Conservation (phyloP, 495 filamentous ascomycete genomes). For the Chaetomium tenue region DNA sequence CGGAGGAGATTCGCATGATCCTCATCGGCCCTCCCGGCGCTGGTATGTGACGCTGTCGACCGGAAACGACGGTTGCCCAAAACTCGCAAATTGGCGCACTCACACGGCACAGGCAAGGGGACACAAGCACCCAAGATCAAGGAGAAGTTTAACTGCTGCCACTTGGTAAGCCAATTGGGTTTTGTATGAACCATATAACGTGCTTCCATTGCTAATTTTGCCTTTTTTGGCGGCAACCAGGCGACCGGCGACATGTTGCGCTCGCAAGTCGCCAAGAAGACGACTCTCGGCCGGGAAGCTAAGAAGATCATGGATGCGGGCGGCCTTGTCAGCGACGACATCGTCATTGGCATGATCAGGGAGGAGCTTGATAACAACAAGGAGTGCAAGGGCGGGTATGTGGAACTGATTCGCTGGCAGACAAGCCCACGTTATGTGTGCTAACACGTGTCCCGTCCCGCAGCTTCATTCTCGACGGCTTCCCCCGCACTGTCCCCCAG, state of each 20-base stretch:
- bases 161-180: constrained; percentile 67
- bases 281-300: constrained; percentile 85
- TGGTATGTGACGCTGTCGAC: constrained; percentile 57
- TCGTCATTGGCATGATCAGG: constrained; percentile 99
- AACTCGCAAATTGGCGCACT: constrained; percentile 14
- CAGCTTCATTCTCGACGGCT: constrained; percentile 98
- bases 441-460: constrained; percentile 11
- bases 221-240: constrained; percentile 44
- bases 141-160: constrained; percentile 94
- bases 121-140: constrained; percentile 97
- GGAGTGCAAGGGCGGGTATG: constrained; percentile 95
- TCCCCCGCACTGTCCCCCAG: constrained; percentile 93
- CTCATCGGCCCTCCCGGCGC: constrained; percentile 97
- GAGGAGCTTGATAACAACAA: constrained; percentile 87
- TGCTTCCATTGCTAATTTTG: constrained; percentile 13
- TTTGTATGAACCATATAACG: constrained; percentile 3
- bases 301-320: constrained; percentile 99
- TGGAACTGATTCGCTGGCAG: constrained; percentile 22
- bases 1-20: constrained; percentile 82
- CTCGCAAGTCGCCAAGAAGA: constrained; percentile 98
- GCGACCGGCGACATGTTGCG: constrained; percentile 99
- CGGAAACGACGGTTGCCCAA: not conserved
- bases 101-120: constrained; percentile 76
- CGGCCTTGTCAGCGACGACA: constrained; percentile 96
- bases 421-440: not conserved